A percentile compares a stretch with the other conserved stretches of the same genome.
Conservation (phyloP, 2,329 filamentous ascomycete species). For the Cercospora citrullina region DNA sequence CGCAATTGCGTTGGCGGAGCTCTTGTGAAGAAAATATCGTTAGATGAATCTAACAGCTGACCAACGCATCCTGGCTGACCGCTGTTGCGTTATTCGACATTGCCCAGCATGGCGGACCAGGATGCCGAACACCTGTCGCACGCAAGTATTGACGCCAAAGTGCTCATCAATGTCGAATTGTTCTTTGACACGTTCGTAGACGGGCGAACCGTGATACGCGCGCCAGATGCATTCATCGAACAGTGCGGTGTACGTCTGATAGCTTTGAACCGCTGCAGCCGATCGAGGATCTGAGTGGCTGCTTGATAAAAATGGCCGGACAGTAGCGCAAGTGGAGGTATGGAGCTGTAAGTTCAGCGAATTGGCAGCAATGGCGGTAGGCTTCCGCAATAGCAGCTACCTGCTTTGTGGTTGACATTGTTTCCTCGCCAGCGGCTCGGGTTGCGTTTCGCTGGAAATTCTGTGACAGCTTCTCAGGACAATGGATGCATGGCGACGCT, state of each 20-base stretch:
- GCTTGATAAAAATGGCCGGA: not conserved
- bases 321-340: not conserved
- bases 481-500: not conserved
- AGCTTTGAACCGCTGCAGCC: not conserved
- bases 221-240: not conserved
- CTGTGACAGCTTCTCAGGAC: not conserved
- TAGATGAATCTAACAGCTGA: not conserved
- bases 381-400: not conserved
- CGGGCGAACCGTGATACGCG: not conserved
- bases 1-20: not conserved
- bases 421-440: not conserved
- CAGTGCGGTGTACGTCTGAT: not conserved
- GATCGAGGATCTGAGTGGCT: not conserved
- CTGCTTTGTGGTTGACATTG: not conserved
- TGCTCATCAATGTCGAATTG: constrained; percentile 4
- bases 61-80: not conserved
- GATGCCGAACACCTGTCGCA: not conserved
- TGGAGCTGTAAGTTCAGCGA: constrained; percentile 1
- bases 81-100: not conserved
- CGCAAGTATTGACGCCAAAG: not conserved
- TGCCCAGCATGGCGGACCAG: not conserved
- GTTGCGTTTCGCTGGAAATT: not conserved
- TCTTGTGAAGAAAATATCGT: not conserved
- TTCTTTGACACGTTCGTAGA: not conserved
- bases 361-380: not conserved